Conservation (phyloP, 2,329 filamentous ascomycete genomes). For the Colletotrichum sp. region DNA sequence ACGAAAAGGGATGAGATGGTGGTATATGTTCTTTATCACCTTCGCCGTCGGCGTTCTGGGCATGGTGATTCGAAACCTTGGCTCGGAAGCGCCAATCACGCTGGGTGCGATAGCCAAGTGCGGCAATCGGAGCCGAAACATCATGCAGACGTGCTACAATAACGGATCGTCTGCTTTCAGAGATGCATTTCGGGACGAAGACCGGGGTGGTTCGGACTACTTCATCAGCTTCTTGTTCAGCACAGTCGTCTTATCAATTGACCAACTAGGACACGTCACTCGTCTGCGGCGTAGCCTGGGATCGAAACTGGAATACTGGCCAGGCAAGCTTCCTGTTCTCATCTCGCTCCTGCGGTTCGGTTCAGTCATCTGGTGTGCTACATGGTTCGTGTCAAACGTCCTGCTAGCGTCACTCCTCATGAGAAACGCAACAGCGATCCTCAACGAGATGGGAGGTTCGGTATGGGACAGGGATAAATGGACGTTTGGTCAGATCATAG, state of each 20-base stretch:
- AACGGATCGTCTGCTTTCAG: not conserved
- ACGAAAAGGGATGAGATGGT: slow-evolving; percentile 27
- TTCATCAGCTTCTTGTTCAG: not conserved
- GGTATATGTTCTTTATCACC: slow-evolving; percentile 25
- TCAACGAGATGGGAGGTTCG: not conserved
- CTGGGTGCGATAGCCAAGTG: slow-evolving; percentile 7
- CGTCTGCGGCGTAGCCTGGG: not conserved
- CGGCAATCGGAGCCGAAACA: not conserved
- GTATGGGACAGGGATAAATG: slow-evolving; percentile 1
- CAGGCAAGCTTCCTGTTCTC: not conserved
- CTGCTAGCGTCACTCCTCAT: not conserved
- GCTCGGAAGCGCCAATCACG: not conserved
- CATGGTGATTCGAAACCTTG: not conserved
- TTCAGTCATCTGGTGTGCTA: not conserved
- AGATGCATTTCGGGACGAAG: not conserved
- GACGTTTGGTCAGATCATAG: slow-evolving; percentile 30
- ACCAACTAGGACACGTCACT: not conserved
- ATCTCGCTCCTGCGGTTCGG: not conserved
- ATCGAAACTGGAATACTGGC: not conserved
- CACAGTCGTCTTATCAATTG: not conserved
- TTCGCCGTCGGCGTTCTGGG: slow-evolving; percentile 19
- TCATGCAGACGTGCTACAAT: not conserved
- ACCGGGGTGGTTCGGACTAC: not conserved
- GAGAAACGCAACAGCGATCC: not conserved
- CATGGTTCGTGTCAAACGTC: not conserved